Base-by-base conservation (phyloP, 148 eudicot genomes). In the Arctostaphylos glauca region DNA sequence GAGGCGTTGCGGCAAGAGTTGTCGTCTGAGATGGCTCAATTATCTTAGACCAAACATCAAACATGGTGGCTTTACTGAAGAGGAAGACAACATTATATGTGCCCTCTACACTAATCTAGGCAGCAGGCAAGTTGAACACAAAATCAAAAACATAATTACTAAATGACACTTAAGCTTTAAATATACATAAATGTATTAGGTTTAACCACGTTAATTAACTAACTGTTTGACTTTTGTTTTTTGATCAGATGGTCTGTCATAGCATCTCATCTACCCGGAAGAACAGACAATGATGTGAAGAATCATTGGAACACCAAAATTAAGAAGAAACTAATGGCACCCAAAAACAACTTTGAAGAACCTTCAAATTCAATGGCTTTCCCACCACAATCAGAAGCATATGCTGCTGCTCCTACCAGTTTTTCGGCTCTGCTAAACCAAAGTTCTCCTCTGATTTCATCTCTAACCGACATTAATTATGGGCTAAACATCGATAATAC, bases 251-350 rank as follows among this genome's bases (percentile, higher is more conserved):
- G 97, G 97, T 91, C 97, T 10, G 58, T 92, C 80, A 93, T 93
- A 88, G 97, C 97, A 56, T 87, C 94, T 44, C 86, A 90, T 71
- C 87, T 93, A 68, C 89, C 83, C 72, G 97, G 94, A 86, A 90
- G 97, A 84, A 93, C 97, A 81, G 97, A 93, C 84, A 92, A 93
- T 53, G 94, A 92, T 82, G 90, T 93, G 84, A 93, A 93, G 85
- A 93, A 93, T 88, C 89, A 92, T 44, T 93, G 97, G 97, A 93
- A 93, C 86, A 92, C 97, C 25, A 93, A 91, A 85, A 79, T 93
- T 56, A 93, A 92, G 92, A 93, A 93, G 87, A 91, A 87, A 77
- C 85, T 91, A 6, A 4, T 77, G 31, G 68, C 83, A 47, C 66
- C 77, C 62, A 71, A 62, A 49, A 48, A 6, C 70, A 64, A 23